Evolutionary conservation across 2,329 filamentous ascomycete species (phyloP).

Genomic region (Aureobasidium lini): DNA sequence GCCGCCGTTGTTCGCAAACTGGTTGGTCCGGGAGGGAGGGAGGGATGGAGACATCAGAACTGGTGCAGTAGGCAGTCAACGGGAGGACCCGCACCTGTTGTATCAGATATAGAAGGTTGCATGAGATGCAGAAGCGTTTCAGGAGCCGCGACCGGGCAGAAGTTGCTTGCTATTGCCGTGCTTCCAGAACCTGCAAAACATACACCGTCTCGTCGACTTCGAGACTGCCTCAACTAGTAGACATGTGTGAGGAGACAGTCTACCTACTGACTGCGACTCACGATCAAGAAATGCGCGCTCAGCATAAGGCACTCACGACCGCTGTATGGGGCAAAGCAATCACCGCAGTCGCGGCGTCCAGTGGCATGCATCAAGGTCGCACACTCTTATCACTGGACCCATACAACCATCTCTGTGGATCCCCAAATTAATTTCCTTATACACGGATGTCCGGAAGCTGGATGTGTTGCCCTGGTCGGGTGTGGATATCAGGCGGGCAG

Average conservation of each 20-base stretch:
- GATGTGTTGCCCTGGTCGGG: background rate
- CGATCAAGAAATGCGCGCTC: background rate
- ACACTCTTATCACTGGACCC: background rate
- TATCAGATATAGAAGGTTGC: constrained; percentile 10
- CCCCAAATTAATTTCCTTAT: background rate
- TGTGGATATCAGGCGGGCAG: background rate
- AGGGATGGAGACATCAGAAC: constrained; percentile 1
- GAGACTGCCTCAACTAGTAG: background rate
- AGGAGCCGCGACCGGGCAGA: background rate
- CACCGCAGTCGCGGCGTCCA: background rate
- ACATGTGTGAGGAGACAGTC: background rate
- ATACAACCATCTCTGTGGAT: background rate
- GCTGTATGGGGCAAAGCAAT: background rate
- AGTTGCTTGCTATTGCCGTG: background rate
- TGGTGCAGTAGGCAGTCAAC: background rate
- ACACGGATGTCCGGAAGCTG: background rate
- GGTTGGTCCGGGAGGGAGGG: constrained; percentile 6
- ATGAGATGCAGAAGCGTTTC: constrained; percentile 9
- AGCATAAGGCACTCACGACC: background rate
- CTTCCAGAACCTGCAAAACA: background rate
- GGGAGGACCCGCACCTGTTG: constrained; percentile 6
- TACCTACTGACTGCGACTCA: background rate
- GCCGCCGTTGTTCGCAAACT: background rate
- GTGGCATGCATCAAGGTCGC: background rate
- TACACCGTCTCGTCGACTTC: background rate